phyloP scores from a whole-genome alignment of 2,329 filamentous ascomycete species.

The Diaporthe longicolla region DNA sequence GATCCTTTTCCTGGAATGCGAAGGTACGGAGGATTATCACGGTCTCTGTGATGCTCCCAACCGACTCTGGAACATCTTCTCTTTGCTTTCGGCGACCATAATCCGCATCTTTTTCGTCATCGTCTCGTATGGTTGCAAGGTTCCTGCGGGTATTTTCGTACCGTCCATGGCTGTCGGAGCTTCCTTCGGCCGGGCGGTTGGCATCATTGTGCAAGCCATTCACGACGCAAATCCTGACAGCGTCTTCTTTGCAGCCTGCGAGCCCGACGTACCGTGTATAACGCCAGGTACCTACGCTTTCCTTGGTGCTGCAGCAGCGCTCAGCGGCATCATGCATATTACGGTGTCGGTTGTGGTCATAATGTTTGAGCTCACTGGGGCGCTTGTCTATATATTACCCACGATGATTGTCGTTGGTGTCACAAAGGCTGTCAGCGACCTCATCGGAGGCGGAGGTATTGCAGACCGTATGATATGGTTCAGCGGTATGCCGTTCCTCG shows the following conservation, averaged over 20 bases:
- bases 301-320: slow-evolving; percentile 88
- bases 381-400: slow-evolving; percentile 94
- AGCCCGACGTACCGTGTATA: slow-evolving; percentile 94
- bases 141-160: slow-evolving; percentile 97
- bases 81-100: slow-evolving; percentile 83
- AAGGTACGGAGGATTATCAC: slow-evolving; percentile 89
- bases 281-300: slow-evolving; percentile 98
- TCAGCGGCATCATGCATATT: slow-evolving; percentile 98
- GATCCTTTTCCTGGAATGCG: slow-evolving; percentile 94
- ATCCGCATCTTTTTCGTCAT: slow-evolving; percentile 89
- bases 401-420: slow-evolving; percentile 99
- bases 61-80: slow-evolving; percentile 83
- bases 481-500: slow-evolving; percentile 95
- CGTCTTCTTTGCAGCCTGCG: slow-evolving; percentile 88
- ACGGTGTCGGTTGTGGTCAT: slow-evolving; percentile 98
- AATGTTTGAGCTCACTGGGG: slow-evolving; percentile 99
- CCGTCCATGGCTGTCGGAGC: slow-evolving; percentile 98
- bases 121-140: slow-evolving; percentile 97
- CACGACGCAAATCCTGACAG: slow-evolving; percentile 87
- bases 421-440: slow-evolving; percentile 91
- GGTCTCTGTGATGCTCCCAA: slow-evolving; percentile 86
- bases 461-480: slow-evolving; percentile 99
- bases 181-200: slow-evolving; percentile 93
- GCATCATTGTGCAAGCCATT: slow-evolving; percentile 91
- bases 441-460: slow-evolving; percentile 90